Conservation (phyloP, 176 grass and related monocot species). For the Oryza punctata region DNA sequence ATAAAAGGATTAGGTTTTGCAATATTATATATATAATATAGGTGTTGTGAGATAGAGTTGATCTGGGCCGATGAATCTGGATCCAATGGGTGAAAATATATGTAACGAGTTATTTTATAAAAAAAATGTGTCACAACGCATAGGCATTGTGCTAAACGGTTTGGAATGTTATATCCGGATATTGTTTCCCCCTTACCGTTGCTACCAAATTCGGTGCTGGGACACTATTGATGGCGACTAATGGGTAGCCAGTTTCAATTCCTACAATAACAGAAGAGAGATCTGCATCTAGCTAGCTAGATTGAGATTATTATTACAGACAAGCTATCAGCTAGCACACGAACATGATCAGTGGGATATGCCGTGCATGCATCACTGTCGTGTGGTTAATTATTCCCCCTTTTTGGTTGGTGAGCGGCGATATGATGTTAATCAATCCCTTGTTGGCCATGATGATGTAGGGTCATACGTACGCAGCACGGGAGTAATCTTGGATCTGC, state of each 20-base stretch:
- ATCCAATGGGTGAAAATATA: too few species aligned
- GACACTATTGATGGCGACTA: neutral
- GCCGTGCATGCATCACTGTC: neutral
- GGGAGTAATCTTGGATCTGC: neutral
- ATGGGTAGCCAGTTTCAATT: neutral
- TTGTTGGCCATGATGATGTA: slow-evolving; percentile 4
- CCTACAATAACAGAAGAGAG: neutral
- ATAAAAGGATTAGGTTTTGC: too few species aligned
- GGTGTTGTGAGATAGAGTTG: too few species aligned
- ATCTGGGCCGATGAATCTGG: too few species aligned
- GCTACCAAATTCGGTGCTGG: neutral
- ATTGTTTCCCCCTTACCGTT: neutral
- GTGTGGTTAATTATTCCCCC: neutral
- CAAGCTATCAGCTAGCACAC: neutral
- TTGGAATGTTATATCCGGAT: neutral
- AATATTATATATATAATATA: too few species aligned
- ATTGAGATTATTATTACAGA: neutral
- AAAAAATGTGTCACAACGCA: too few species aligned
- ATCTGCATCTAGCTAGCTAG: neutral
- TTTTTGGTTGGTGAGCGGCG: slow-evolving; percentile 3
- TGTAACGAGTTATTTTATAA: too few species aligned
- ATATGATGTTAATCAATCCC: slow-evolving; percentile 5
- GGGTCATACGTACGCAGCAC: slow-evolving; percentile 13
- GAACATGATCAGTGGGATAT: neutral
- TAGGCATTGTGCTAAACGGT: too few species aligned